Evolutionary conservation across 352 stramenopile genomes (phyloP), one percentile per base, ranked within the genome.

Genomic region (Phytophthora capsici): DNA sequence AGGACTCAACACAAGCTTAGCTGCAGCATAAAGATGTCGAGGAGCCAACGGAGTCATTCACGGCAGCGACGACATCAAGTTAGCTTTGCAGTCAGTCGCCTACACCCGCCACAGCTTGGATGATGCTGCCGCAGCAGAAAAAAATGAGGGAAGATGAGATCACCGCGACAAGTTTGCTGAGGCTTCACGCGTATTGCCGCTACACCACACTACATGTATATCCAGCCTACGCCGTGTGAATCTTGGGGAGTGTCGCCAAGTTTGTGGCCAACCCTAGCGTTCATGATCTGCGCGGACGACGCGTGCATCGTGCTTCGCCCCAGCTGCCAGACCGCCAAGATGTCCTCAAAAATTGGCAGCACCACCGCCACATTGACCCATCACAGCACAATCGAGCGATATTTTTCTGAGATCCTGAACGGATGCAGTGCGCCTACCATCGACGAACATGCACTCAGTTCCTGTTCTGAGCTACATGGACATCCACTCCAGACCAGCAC

Each of bases 321-420:
- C 55, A 71, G 43, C 63, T 71, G 63, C 56, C 46, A 69, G 52
- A 23, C 37, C 40, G 64, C 57, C 16, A 65, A 46, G 61, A 69
- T 69, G 61, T 64, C 25, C 37, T 43, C 2, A 20, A 68, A 63
- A 46, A 49, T 57, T 68, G 25, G 16, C 13, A 23, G 51, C 36
- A 62, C 41, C 28, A 47, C 23, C 5, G 51, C 37, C 23, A 47
- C 32, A 51, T 41, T 41, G 36, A 19, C 36, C 36, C n/a, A 41
- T 41, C 40, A 28, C 25, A 46, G 40, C 40, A 22, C 40, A 46
- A 26, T 25, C n/a, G 17, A 26, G 40, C 40, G 40, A 46, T 46
- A 46, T 26, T 25, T 46, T 26, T 46, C 28, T 32, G 28, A 32
- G 28, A 32, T 32, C 28, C 28, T 34, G 28, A 34, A 34, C 28